These are phyloP conservation scores for Albugo laibachii DNA, from an alignment of 352 stramenopile species.

Conservation along the genomic window DNA sequence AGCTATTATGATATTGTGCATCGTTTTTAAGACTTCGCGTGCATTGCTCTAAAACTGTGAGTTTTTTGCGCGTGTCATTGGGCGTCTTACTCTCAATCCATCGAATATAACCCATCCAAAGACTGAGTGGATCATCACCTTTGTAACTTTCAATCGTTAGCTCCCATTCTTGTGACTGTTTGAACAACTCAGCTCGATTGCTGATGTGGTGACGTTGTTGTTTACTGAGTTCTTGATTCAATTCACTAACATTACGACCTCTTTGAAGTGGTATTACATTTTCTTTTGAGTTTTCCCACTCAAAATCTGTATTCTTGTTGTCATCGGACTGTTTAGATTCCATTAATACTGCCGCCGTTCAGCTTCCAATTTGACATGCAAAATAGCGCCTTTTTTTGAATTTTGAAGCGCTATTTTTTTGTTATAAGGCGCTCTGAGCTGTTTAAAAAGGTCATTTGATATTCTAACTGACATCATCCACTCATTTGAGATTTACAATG, in stretches of 20 bases:
- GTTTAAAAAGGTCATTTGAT: too few species aligned
- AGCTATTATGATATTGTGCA: slow-evolving; percentile 47
- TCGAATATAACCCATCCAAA: slow-evolving; percentile 52
- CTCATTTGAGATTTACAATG: slow-evolving; percentile 6
- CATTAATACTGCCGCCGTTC: too few species aligned
- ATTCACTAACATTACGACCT: slow-evolving; percentile 51
- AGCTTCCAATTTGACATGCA: too few species aligned
- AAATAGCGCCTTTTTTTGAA: too few species aligned
- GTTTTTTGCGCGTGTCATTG: slow-evolving; percentile 66
- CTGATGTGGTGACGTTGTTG: slow-evolving; percentile 17
- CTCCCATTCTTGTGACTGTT: slow-evolving; percentile 20
- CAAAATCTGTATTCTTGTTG: slow-evolving; percentile 16
- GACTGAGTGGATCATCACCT: slow-evolving; percentile 25
- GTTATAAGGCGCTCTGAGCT: too few species aligned
- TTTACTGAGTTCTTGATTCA: slow-evolving; percentile 45
- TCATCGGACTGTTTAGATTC: too few species aligned
- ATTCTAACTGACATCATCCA: background rate
- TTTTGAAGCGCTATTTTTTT: too few species aligned
- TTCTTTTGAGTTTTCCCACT: slow-evolving; percentile 75
- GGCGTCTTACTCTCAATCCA: slow-evolving; percentile 70
- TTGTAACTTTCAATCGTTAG: slow-evolving; percentile 24
- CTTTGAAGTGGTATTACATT: slow-evolving; percentile 75
- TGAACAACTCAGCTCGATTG: slow-evolving; percentile 26
- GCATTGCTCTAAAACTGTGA: slow-evolving; percentile 45
- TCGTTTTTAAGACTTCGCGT: slow-evolving; percentile 47